Conservation (phyloP, 2,329 filamentous ascomycete species). For the Sordariomycetes sp. region DNA sequence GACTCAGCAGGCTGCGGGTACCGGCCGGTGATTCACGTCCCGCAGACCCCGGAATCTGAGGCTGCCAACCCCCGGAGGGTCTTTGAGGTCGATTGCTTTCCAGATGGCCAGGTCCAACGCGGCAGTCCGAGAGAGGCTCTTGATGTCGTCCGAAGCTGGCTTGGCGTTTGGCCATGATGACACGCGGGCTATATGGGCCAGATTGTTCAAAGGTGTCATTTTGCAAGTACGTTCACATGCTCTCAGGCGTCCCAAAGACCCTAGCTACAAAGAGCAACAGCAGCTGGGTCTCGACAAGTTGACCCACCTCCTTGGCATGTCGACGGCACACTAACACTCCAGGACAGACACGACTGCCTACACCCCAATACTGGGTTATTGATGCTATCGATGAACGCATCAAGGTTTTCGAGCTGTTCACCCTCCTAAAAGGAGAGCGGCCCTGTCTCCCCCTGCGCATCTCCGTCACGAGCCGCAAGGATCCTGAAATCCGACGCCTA, state of each 20-base stretch:
- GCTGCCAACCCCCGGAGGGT: not conserved
- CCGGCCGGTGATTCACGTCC: no score
- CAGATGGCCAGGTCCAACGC: constrained; percentile 17
- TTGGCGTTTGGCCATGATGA: constrained; percentile 12
- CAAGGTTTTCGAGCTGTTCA: not conserved
- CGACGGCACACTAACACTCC: not conserved
- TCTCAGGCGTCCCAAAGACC: not conserved
- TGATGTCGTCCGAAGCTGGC: constrained; percentile 11
- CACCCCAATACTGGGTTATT: not conserved
- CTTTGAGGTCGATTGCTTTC: constrained; percentile 14
- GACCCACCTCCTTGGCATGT: no score
- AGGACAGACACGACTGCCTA: not conserved
- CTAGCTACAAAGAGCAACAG: not conserved
- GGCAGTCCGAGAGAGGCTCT: constrained; percentile 10
- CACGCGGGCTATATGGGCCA: constrained; percentile 16
- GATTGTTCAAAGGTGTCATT: constrained; percentile 16
- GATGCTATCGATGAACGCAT: not conserved
- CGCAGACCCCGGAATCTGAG: no score
- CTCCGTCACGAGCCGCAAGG: constrained; percentile 14
- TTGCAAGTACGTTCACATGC: constrained; percentile 9
- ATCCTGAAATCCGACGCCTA: constrained; percentile 9
- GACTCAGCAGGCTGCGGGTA: no score
- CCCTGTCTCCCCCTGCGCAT: constrained; percentile 12
- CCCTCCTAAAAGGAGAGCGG: constrained; percentile 10
- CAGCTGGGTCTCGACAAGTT: no score